Base-by-base conservation (phyloP, 805 yeast species). In the Suhomyces canberraensis region DNA sequence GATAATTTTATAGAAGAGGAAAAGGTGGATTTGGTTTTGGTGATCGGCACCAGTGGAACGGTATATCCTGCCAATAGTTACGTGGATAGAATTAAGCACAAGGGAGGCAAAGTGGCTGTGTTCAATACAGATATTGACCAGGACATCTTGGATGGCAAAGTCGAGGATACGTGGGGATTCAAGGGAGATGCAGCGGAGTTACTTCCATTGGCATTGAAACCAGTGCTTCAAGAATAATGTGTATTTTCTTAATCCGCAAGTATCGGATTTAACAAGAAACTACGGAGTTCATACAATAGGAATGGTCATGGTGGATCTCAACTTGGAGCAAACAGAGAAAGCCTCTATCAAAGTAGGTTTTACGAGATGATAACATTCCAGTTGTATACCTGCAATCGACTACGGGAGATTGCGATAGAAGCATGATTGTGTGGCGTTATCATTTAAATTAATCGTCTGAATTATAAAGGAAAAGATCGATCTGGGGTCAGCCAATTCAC, bases 1-100 rank as follows among this genome's bases (percentile, higher is more conserved):
- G 96, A 88, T 60, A 77, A 75, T 29, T 88, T 84, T 48, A 69
- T 87, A 4, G 72, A 76, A 45, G 64, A 53, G 1, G 65, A 66
- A 17, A 58, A 59, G 4, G 81, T 85, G 16, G 96, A 88, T 50
- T 60, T 89, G 50, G 79, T 87, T 3, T 62, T 88, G 34, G 95
- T 89, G 11, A 76, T 89, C 6, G 96, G 96, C 2, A 86, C 95
- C 2, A 81, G 90, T 21, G 87, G 91, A 4, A 68, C 80, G 0
- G 89, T 84, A 2, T 89, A 95, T 81, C 97, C 97, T 3, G 95
- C 95, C 3, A 88, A 90, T 42, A 86, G 95, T 9, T 89, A 86
- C 55, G 90, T 89, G 16, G 95, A 88, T 43, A 66, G 89, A 44
- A 85, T 86, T 2, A 66, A 66, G 42, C 68, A 68, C 41, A 78